Evolutionary conservation across 805 yeast species (phyloP), one percentile per base, ranked within the genome.

Genomic region (Candida nemodendra): DNA sequence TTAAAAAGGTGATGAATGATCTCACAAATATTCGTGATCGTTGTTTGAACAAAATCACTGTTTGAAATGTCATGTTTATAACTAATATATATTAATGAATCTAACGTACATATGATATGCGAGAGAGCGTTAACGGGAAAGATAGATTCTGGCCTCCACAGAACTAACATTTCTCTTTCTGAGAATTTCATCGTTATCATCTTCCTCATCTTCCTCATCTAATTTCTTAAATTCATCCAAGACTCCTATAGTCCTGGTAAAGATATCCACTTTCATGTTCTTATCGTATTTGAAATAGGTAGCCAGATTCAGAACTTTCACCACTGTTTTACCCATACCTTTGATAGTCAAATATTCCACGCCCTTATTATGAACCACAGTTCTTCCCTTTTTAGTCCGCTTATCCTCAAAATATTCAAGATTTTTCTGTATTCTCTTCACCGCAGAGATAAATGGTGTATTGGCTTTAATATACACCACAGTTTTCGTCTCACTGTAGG

Each of bases 321-420:
- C 79, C 8, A 84, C 76, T 8, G 90, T 74, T 39, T 68, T 71
- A 2, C 96, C 96, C 83, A 86, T 79, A 0, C 95, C 96, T 38
- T 76, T 61, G 3, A 89, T 71, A 0, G 72, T 66, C 6, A 87
- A 68, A 52, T 66, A 75, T 18, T 64, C 53, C 0, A 65, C 64
- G 2, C 31, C 22, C 14, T 59, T 62, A 17, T 41, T 40, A 15
- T 33, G 35, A 14, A 39, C 36, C 5, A 48, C 41, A 8, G 39
- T 26, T n/a, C 65, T 63, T 9, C 66, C 67, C 26, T 65, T 68
- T 38, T 69, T 69, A 39, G 68, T 64, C 45, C 77, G 67, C 32
- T 68, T 70, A 4, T 57, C 63, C 16, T 53, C 53, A 27, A 45
- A 47, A n/a, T 33, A 43, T 1, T 29, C 36, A 16, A 87, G 56